phyloP scores from a whole-genome alignment of 495 filamentous ascomycete species.

The Aspergillus bertholletiae region DNA sequence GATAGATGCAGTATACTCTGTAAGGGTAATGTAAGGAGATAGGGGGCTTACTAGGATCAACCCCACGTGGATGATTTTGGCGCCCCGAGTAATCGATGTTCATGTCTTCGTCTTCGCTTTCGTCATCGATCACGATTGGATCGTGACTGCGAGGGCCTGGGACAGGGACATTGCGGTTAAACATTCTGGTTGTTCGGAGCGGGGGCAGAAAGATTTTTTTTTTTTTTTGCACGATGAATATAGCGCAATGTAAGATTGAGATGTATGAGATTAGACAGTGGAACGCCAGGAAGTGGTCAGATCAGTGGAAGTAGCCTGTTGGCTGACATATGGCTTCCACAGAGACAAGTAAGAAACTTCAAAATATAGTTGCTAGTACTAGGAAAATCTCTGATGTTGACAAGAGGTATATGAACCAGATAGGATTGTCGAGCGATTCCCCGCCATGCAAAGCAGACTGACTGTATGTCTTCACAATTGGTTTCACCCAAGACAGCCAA shows the following conservation, averaged over 20 bases:
- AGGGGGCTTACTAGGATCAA: background rate
- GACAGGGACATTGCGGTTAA: constrained; percentile 4
- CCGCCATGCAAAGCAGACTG: background rate
- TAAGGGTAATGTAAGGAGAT: too few relatives aligned
- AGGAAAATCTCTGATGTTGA: background rate
- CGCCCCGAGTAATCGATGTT: constrained; percentile 10
- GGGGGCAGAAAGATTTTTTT: background rate
- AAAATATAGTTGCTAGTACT: background rate
- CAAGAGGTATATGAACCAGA: background rate
- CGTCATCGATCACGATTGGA: constrained; percentile 15
- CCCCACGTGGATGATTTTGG: background rate
- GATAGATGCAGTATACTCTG: too few relatives aligned
- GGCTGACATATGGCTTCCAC: background rate
- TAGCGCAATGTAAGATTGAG: background rate
- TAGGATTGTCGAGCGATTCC: background rate
- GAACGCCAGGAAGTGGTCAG: background rate
- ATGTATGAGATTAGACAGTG: background rate
- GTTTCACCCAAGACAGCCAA: background rate
- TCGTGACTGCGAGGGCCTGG: constrained; percentile 8
- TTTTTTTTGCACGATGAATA: background rate
- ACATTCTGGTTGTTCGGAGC: background rate
- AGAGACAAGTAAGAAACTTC: too few relatives aligned
- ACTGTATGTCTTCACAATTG: background rate
- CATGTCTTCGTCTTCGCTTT: constrained; percentile 19
- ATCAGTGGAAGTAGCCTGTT: background rate